Percentiles rank a stretch among this genome's conserved stretches.
Conservation (phyloP, 1,139 yeast genomes). For the Debaryomyces robertsiae region DNA sequence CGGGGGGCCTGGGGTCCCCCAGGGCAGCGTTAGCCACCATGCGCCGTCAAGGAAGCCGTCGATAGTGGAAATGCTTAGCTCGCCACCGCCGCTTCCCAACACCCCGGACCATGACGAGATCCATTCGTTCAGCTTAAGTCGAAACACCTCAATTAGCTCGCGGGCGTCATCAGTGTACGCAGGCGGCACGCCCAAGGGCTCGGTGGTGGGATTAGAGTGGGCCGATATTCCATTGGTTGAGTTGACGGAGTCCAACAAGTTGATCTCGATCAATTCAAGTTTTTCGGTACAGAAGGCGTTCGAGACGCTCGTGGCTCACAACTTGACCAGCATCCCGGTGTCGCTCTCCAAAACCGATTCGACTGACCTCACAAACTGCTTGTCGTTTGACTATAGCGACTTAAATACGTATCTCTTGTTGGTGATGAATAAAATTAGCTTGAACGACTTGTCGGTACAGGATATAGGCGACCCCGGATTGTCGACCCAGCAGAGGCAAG, state of each 20-base stretch:
- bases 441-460: constrained; percentile 37
- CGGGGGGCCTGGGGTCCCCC: not conserved
- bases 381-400: constrained; percentile 90
- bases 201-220: constrained; percentile 58
- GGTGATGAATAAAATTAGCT: constrained; percentile 65
- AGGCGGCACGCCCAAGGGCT: constrained; percentile 15
- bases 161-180: constrained; percentile 23
- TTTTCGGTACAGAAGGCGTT: constrained; percentile 85
- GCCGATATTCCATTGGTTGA: constrained; percentile 69
- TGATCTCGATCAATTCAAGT: constrained; percentile 63
- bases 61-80: constrained; percentile 80
- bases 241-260: constrained; percentile 75
- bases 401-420: constrained; percentile 79
- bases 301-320: constrained; percentile 68
- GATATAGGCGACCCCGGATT: constrained; percentile 23
- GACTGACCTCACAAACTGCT: constrained; percentile 59
- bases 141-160: constrained; percentile 46
- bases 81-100: constrained; percentile 71
- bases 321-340: constrained; percentile 86
- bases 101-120: constrained; percentile 33
- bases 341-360: constrained; percentile 39
- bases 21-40: constrained; percentile 13
- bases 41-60: constrained; percentile 59
- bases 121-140: constrained; percentile 43
- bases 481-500: constrained; percentile 26